Evolutionary conservation across 495 filamentous ascomycete genomes (phyloP).

Genomic region (Penicillium odoratum): DNA sequence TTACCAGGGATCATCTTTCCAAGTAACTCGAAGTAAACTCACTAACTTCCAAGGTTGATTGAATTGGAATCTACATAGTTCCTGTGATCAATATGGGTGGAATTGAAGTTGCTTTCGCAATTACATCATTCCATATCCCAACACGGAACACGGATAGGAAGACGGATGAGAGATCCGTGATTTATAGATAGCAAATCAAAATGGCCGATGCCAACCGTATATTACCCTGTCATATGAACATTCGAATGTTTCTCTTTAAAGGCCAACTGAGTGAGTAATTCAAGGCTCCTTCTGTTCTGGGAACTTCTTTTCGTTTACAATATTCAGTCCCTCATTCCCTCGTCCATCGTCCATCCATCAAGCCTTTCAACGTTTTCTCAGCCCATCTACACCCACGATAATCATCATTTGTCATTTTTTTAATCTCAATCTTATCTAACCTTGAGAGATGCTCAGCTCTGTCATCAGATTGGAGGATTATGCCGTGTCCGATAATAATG

Average conservation of each 20-base stretch:
- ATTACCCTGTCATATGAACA: slow-evolving; percentile 1
- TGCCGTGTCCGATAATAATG: slow-evolving; percentile 75
- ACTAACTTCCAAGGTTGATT: no score
- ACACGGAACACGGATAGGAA: slow-evolving; percentile 23
- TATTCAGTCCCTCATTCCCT: no score
- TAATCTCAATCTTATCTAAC: not conserved
- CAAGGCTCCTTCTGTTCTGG: no score
- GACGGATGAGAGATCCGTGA: slow-evolving; percentile 23
- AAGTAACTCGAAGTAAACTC: no score
- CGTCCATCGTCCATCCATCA: no score
- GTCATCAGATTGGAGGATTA: slow-evolving; percentile 75
- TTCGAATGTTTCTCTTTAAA: not conserved
- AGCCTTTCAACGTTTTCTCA: no score
- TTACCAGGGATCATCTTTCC: not conserved
- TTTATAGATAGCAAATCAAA: slow-evolving; percentile 22
- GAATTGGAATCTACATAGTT: not conserved
- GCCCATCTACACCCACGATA: no score
- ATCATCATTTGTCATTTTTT: not conserved
- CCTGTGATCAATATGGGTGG: not conserved
- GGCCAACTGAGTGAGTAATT: not conserved
- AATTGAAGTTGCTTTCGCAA: no score
- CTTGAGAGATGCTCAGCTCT: slow-evolving; percentile 63
- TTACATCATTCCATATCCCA: not conserved
- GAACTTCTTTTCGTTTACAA: no score
- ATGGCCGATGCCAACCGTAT: slow-evolving; percentile 23